Base-by-base conservation (phyloP, 176 grass and related monocot species). In the Microstegium vimineum region DNA sequence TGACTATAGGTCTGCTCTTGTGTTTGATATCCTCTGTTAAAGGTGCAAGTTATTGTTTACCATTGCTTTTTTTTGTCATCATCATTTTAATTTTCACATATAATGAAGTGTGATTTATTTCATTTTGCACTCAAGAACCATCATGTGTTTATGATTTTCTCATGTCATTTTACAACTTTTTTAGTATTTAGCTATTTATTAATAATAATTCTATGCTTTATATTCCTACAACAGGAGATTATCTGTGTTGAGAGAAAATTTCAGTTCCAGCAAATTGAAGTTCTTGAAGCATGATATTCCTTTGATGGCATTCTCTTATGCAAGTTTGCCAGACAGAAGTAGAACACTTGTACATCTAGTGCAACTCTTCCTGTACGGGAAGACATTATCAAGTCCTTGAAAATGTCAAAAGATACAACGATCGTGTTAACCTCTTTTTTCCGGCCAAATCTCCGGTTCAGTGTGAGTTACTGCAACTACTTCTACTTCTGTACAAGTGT, bases 251-350 rank as follows among this genome's bases (percentile, higher is more conserved):
- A 90, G 92, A 91, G 84, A 93, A 78, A 95, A 93, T 40, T 98
- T 98, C 85, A 90, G 76, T 73, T 85, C 90, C 35, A 89, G 69
- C 62, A 89, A 87, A 86, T 66, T 94, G 46, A 89, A 88, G 49
- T 92, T 89, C 72, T 89, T 90, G 82, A 79, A 91, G 34, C 92
- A 86, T 85, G 79, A 98, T 84, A 93, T 98, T 77, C 95, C 92
- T 38, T 83, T 98, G 46, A 98, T 98, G 92, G 89, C 95, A 62
- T 83, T 98, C 87, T n/a, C n/a, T n/a, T n/a, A n/a, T n/a, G n/a
- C n/a, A n/a, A n/a, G n/a, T n/a, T n/a, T n/a, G n/a, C n/a, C n/a
- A n/a, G n/a, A n/a, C n/a, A n/a, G n/a, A n/a, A n/a, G n/a, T n/a
- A n/a, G n/a, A n/a, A n/a, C n/a, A n/a, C n/a, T n/a, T n/a, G n/a